Conservation (phyloP, 495 filamentous ascomycete genomes). For the Corynascus novoguineensis region DNA sequence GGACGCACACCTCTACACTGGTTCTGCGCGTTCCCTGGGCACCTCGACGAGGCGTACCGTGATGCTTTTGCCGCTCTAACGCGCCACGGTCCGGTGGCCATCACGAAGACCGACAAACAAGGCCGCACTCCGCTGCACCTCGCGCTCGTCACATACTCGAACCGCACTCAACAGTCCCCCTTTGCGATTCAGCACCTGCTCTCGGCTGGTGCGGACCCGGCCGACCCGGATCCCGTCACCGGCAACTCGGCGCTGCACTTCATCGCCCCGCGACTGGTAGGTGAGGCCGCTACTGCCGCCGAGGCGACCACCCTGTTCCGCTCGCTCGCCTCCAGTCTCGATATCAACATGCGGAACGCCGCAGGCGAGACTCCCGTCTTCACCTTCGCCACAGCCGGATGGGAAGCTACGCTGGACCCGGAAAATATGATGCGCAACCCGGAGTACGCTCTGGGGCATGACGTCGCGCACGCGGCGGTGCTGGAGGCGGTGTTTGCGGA, state of each 20-base stretch:
- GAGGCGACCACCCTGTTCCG: neutral
- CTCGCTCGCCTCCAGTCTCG: neutral
- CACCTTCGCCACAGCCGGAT: neutral
- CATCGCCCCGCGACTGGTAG: conserved; percentile 6
- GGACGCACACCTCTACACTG: conserved; percentile 17
- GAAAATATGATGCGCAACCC: neutral
- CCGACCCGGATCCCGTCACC: neutral
- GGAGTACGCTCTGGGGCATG: neutral
- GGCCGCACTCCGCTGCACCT: neutral
- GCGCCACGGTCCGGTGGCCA: neutral
- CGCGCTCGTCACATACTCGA: neutral
- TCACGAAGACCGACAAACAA: neutral
- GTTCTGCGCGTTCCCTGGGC: neutral
- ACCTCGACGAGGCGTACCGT: neutral
- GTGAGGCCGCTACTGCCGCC: neutral
- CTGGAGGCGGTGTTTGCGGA: neutral
- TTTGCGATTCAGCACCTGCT: conserved; percentile 4
- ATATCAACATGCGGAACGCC: conserved; percentile 10
- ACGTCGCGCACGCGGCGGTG: neutral
- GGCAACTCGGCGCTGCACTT: conserved; percentile 9
- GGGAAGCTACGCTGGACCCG: neutral
- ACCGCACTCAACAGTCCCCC: neutral
- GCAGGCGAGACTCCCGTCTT: conserved; percentile 2
- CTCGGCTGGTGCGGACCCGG: conserved; percentile 1
- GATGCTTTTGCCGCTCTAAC: neutral